Percentiles rank a stretch among this genome's conserved stretches.
Evolutionary conservation across 257 asterid genomes (phyloP).

Genomic region (Verbena officinalis): DNA sequence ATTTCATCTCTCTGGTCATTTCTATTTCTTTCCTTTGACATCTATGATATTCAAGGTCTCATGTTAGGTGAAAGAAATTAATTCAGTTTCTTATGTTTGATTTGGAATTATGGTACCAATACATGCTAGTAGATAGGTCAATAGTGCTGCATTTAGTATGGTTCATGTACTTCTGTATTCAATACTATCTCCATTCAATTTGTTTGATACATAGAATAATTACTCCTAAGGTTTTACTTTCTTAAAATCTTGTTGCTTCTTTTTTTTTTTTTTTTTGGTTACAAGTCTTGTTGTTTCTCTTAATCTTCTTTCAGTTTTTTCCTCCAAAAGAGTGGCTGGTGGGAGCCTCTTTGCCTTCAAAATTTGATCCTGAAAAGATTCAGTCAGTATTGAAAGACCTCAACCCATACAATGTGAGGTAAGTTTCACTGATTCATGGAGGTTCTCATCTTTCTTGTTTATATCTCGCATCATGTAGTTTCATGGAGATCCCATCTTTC

Average conservation of each 20-base stretch:
- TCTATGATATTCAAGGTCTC: not conserved
- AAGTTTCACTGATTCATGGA: slow-evolving; percentile 25
- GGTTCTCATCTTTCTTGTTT: slow-evolving; percentile 13
- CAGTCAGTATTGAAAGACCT: slow-evolving; percentile 80
- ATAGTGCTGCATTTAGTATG: not conserved
- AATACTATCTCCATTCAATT: slow-evolving; percentile 6
- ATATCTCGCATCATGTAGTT: slow-evolving; percentile 6
- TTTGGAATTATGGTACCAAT: slow-evolving; percentile 15
- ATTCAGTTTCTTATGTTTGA: slow-evolving; percentile 3
- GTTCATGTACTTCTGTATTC: slow-evolving; percentile 15
- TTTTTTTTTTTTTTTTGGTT: too few species aligned
- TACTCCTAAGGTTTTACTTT: slow-evolving; percentile 9
- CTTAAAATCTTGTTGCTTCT: slow-evolving; percentile 20
- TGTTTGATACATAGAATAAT: slow-evolving; percentile 17
- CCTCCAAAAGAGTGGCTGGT: slow-evolving; percentile 95
- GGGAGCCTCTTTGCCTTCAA: slow-evolving; percentile 88
- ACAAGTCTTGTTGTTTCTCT: slow-evolving; percentile 32
- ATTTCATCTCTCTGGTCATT: slow-evolving; percentile 14
- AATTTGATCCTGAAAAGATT: slow-evolving; percentile 55
- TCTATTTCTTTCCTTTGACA: not conserved
- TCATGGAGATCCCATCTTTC: too few species aligned
- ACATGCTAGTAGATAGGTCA: slow-evolving; percentile 15
- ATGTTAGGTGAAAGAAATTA: slow-evolving; percentile 2
- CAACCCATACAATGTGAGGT: slow-evolving; percentile 73
- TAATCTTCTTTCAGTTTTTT: slow-evolving; percentile 59